These are phyloP conservation scores for maize (Zea mays) DNA, from an alignment of 176 grass and related monocot species.

Conservation along the genomic window DNA sequence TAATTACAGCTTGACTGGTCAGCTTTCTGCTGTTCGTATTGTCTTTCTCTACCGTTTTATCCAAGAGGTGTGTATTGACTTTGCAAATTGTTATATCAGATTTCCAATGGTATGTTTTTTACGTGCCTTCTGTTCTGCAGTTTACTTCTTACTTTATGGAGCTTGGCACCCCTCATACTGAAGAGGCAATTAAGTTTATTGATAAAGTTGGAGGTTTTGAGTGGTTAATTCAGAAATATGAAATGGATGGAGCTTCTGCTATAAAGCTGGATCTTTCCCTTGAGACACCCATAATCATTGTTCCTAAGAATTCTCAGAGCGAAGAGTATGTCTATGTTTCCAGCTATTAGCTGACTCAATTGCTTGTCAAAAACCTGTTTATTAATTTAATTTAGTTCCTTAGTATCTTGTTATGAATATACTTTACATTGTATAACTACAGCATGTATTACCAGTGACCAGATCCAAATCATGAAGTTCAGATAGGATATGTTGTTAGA, in stretches of 20 bases:
- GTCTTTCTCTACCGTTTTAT: conserved; percentile 95
- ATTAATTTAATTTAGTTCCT: conserved; percentile 23
- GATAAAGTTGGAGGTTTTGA: conserved; percentile 97
- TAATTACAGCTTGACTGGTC: conserved; percentile 88
- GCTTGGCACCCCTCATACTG: conserved; percentile 89
- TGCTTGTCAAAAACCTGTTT: not conserved
- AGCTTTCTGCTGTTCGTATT: conserved; percentile 93
- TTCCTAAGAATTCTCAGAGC: conserved; percentile 82
- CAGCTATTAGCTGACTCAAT: conserved; percentile 17
- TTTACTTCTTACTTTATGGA: conserved; percentile 98
- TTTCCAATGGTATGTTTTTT: conserved; percentile 13
- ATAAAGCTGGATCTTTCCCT: conserved; percentile 92
- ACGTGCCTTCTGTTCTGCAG: conserved; percentile 51
- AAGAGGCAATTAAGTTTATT: conserved; percentile 95
- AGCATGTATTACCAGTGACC: not conserved
- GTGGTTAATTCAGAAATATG: conserved; percentile 98
- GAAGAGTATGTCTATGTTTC: conserved; percentile 69
- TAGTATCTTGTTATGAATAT: not conserved
- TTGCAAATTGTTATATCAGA: conserved; percentile 18
- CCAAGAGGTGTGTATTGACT: conserved; percentile 70
- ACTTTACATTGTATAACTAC: not conserved
- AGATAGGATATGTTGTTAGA: no score
- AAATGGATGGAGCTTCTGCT: conserved; percentile 89
- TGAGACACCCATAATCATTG: conserved; percentile 92
- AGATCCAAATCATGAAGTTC: not conserved